phyloP scores from a whole-genome alignment of 2,329 filamentous ascomycete genomes.

The Dothidotthia symphoricarpi region DNA sequence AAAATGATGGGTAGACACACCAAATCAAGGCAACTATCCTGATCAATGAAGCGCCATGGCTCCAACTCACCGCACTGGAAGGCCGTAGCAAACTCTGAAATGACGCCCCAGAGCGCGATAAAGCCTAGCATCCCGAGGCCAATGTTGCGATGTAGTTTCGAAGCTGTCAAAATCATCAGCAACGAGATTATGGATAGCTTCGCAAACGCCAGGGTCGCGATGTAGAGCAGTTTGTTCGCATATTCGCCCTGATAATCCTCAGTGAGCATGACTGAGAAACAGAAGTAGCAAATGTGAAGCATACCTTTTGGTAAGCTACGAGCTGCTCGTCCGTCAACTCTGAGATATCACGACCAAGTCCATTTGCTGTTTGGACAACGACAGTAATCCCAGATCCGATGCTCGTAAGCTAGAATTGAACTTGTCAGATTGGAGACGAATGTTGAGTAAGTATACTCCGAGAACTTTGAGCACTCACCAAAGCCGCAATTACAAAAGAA shows the following conservation, averaged over 20 bases:
- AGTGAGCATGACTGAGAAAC: background rate
- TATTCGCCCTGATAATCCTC: slow-evolving; percentile 29
- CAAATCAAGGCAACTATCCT: slow-evolving; percentile 21
- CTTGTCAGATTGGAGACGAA: slow-evolving; percentile 9
- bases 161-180: slow-evolving; percentile 36
- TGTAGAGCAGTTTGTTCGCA: slow-evolving; percentile 37
- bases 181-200: slow-evolving; percentile 40
- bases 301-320: slow-evolving; percentile 34
- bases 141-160: slow-evolving; percentile 28
- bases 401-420: slow-evolving; percentile 22
- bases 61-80: slow-evolving; percentile 33
- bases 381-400: slow-evolving; percentile 36
- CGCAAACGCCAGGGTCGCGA: slow-evolving; percentile 35
- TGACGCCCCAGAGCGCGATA: slow-evolving; percentile 34
- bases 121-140: slow-evolving; percentile 25
- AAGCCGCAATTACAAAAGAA: slow-evolving; percentile 35
- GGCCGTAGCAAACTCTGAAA: slow-evolving; percentile 28
- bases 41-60: slow-evolving; percentile 28
- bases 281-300: slow-evolving; percentile 1
- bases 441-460: no score
- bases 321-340: slow-evolving; percentile 19
- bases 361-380: slow-evolving; percentile 31
- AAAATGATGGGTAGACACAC: slow-evolving; percentile 13
- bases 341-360: slow-evolving; percentile 29
- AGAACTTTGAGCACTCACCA: no score